Evolutionary conservation across 2,329 filamentous ascomycete species (phyloP), one percentile per base, ranked within the genome.

Genomic region (Fusarium algeriense): DNA sequence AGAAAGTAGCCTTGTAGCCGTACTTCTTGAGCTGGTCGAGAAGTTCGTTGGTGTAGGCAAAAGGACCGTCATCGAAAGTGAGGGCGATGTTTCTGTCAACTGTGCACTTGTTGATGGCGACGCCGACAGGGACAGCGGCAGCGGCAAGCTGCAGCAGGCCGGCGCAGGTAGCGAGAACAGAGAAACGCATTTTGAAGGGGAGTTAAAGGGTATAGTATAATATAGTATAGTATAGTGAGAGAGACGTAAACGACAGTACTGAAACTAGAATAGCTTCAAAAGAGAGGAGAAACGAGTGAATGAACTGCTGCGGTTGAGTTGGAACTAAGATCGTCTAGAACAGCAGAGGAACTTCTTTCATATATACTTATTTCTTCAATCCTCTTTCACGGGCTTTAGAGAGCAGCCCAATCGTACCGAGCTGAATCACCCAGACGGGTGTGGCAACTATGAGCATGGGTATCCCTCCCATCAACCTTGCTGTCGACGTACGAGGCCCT

Each of bases 1-100:
- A 76, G 60, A 67, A 67, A n/a, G 64, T 67, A 5, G 64, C 64
- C 64, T 67, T 67, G 64, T 67, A 67, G 30, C 64, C 64, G 38
- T 67, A 67, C 64, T 50, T 63, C 49, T 63, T 63, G 56, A 67
- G 64, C 49, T 67, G 56, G 34, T 67, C 64, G 32, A 67, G 64
- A 14, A 67, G 64, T 43, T 67, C 64, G 49, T 62, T 68, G 63
- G 64, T 67, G 64, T 67, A 67, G 10, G 45, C 49, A 6, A 50
- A 67, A 23, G 64, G 64, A n/a, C 64, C 64, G 46, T 67, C 64
- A 44, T 67, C 64, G 15, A 67, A 67, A 5, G 64, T 67, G 34
- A 67, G 64, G 44, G 64, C 64, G 26, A 67, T 67, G 56, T 67
- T 67, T n/a, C 14, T 67, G 56, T n/a, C 49, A 26, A 67, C 64